These are phyloP conservation scores for Cyberlindnera mississippiensis DNA, from an alignment of 805 yeast genomes.

Conservation along the genomic window DNA sequence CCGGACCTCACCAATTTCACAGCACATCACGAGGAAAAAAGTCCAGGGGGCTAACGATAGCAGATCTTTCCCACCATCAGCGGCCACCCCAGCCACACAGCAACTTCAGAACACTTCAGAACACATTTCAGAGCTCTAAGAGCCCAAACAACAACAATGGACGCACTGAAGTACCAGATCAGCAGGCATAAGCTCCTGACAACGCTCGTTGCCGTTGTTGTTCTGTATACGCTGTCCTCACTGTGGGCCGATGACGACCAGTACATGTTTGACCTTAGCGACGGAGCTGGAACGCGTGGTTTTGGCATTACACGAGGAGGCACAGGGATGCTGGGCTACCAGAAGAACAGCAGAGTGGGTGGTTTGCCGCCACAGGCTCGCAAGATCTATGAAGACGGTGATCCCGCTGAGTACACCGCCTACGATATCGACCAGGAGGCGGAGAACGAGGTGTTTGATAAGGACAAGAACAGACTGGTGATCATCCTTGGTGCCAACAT, in stretches of 20 bases:
- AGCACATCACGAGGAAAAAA: no score
- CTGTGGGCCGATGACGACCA: slow-evolving; percentile 6
- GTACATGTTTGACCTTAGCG: slow-evolving; percentile 19
- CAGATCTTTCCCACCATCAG: no score
- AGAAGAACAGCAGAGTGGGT: slow-evolving; percentile 20
- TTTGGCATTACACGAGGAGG: slow-evolving; percentile 28
- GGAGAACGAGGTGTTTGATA: slow-evolving; percentile 7
- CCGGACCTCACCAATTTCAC: no score
- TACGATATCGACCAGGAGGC: slow-evolving; percentile 13
- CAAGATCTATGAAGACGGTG: slow-evolving; percentile 11
- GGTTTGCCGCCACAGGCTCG: slow-evolving; percentile 26
- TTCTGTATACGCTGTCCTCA: slow-evolving; percentile 1
- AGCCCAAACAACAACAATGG: slow-evolving; percentile 2
- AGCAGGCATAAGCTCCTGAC: slow-evolving; percentile 16
- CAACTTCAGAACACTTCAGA: no score
- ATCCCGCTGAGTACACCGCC: slow-evolving; percentile 11
- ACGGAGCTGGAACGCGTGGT: slow-evolving; percentile 23
- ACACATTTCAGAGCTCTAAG: no score
- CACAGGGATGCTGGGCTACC: slow-evolving; percentile 23
- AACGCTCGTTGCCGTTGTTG: slow-evolving; percentile 2
- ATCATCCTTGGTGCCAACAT: slow-evolving; percentile 37
- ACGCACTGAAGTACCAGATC: slow-evolving; percentile 5
- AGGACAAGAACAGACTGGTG: slow-evolving; percentile 31
- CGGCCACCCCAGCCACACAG: no score
- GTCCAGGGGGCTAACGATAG: no score